Evolutionary conservation across 2,329 filamentous ascomycete genomes (phyloP).

Genomic region (Ophiobolus disseminans): DNA sequence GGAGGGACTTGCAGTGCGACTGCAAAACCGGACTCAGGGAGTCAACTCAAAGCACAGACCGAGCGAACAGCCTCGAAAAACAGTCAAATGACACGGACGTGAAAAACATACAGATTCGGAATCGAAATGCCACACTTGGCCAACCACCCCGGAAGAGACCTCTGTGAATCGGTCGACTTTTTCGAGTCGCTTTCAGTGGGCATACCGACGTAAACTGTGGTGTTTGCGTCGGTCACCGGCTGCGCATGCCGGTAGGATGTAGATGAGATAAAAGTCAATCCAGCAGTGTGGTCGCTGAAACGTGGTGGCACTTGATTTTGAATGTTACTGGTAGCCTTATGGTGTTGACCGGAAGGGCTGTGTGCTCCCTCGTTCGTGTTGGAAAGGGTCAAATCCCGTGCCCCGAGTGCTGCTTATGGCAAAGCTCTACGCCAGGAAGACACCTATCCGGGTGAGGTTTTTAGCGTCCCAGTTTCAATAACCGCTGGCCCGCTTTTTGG

Average conservation of each 20-base stretch:
- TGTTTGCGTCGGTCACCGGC: slow-evolving; percentile 27
- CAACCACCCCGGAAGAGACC: slow-evolving; percentile 28
- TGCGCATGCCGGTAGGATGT: slow-evolving; percentile 27
- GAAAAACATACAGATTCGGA: slow-evolving; percentile 35
- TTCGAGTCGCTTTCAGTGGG: slow-evolving; percentile 36
- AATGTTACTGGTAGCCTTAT: slow-evolving; percentile 20
- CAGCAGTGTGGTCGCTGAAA: slow-evolving; percentile 11
- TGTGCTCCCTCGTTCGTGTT: slow-evolving; percentile 8
- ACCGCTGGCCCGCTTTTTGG: slow-evolving; percentile 25
- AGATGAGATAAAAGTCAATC: slow-evolving; percentile 5
- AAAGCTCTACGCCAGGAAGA: slow-evolving; percentile 6
- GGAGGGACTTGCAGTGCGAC: too few relatives aligned
- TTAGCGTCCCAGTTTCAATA: slow-evolving; percentile 24
- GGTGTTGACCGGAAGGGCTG: slow-evolving; percentile 23
- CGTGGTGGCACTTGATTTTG: slow-evolving; percentile 12
- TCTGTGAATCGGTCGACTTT: slow-evolving; percentile 34
- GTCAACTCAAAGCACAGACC: too few relatives aligned
- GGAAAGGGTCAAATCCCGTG: slow-evolving; percentile 1
- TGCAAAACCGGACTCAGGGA: too few relatives aligned
- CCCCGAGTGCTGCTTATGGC: slow-evolving; percentile 10
- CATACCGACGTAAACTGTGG: slow-evolving; percentile 35
- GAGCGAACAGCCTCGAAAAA: too few relatives aligned
- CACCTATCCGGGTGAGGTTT: slow-evolving; percentile 27
- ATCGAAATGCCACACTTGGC: slow-evolving; percentile 37
- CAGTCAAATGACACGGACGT: neutral